Evolutionary conservation across 257 asterid species (phyloP).

Genomic region (Solanum bukasovii): DNA sequence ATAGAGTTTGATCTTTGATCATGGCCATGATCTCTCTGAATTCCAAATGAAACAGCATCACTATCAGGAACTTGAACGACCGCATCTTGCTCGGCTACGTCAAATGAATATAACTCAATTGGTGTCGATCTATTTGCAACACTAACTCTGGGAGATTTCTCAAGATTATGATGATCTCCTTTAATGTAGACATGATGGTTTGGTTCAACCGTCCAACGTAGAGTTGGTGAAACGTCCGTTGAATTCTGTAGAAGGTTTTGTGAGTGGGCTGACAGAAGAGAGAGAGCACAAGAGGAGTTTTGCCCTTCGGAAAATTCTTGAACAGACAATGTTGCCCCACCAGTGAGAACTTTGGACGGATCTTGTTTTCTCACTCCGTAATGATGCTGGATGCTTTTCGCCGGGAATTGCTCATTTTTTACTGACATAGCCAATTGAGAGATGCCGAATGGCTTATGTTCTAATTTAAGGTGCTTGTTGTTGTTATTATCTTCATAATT

Average conservation of each 20-base stretch:
- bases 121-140: not conserved
- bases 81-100: not conserved
- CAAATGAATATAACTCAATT: not conserved
- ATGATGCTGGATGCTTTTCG: constrained; percentile 4
- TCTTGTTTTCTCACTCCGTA: constrained; percentile 5
- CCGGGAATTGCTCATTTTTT: constrained; percentile 1
- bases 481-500: constrained; percentile 9
- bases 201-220: constrained; percentile 1
- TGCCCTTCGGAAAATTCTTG: constrained; percentile 17
- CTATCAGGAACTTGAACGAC: not conserved
- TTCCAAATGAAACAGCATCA: not conserved
- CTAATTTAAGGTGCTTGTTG: constrained; percentile 3
- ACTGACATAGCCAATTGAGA: constrained; percentile 7
- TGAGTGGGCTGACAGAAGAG: constrained; percentile 71
- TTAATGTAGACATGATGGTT: not conserved
- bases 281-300: constrained; percentile 48
- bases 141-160: not conserved
- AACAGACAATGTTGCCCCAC: constrained; percentile 4
- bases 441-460: constrained; percentile 8
- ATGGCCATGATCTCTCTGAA: not conserved
- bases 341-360: constrained; percentile 10
- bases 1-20: not conserved
- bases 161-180: constrained; percentile 3
- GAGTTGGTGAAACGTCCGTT: constrained; percentile 6
- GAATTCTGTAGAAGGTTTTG: constrained; percentile 16